These are phyloP conservation scores for Citrus inodora DNA, from an alignment of 345 rosid genomes.

Conservation along the genomic window DNA sequence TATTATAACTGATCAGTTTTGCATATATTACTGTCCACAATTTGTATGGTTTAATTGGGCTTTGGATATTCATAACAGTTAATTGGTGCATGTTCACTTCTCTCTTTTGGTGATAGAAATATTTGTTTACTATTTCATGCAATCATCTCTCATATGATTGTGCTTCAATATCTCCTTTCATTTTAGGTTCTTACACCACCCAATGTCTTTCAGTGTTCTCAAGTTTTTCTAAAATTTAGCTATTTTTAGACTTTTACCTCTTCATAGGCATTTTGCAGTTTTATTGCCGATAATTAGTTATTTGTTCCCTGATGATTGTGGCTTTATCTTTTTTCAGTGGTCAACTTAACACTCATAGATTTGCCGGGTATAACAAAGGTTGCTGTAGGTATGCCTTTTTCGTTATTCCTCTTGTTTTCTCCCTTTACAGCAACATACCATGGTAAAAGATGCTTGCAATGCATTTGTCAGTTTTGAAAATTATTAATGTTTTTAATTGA, in stretches of 20 bases:
- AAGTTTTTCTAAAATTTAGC: not conserved
- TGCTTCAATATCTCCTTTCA: not conserved
- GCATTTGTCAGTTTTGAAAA: not conserved
- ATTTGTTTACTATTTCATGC: not conserved
- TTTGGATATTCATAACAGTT: not conserved
- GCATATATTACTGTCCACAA: not conserved
- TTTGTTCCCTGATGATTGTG: not conserved
- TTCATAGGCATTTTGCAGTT: not conserved
- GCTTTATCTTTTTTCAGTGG: conserved; percentile 37
- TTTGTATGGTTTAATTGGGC: not conserved
- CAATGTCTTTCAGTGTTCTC: not conserved
- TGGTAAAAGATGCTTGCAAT: not conserved
- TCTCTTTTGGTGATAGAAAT: not conserved
- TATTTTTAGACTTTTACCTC: not conserved
- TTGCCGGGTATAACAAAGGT: conserved; percentile 74
- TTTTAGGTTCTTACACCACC: not conserved
- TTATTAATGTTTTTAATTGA: conserved; percentile 10
- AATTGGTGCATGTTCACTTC: not conserved
- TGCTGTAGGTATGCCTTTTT: conserved; percentile 48
- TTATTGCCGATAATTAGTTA: too few relatives aligned
- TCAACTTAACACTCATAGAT: conserved; percentile 65
- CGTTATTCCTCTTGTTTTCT: not conserved
- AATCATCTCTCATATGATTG: not conserved
- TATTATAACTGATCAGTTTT: not conserved
- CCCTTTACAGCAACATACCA: not conserved